Evolutionary conservation across 192 early-diverging fungal genomes (phyloP).

Genomic region (Coemansia sp.): DNA sequence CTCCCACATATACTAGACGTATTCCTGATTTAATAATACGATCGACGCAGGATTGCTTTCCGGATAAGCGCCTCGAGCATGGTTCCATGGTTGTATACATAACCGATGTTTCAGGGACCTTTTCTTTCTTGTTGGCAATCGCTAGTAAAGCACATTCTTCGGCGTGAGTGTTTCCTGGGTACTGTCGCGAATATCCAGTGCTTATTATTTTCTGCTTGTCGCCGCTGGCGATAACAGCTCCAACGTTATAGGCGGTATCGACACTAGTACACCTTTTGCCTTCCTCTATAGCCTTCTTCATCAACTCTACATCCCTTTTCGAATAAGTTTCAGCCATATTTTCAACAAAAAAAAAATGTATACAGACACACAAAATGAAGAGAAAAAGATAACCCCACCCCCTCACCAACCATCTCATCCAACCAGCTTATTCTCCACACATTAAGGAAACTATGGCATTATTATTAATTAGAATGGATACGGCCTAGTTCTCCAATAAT

Average conservation of each 20-base stretch:
- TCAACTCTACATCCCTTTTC: slow-evolving; percentile 61
- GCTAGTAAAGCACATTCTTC: slow-evolving; percentile 89
- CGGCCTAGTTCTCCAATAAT: slow-evolving; percentile 15
- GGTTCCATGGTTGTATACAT: slow-evolving; percentile 99
- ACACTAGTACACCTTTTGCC: slow-evolving; percentile 74
- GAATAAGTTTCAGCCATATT: slow-evolving; percentile 15
- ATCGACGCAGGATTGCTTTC: slow-evolving; percentile 77
- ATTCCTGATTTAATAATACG: slow-evolving; percentile 70
- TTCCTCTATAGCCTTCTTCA: slow-evolving; percentile 79
- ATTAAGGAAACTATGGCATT: slow-evolving; percentile 4
- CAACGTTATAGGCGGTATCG: slow-evolving; percentile 89
- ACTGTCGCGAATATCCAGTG: slow-evolving; percentile 90
- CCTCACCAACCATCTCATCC: background rate
- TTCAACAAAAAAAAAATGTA: background rate
- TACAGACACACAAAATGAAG: background rate
- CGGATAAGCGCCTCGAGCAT: slow-evolving; percentile 84
- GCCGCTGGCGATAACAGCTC: slow-evolving; percentile 69
- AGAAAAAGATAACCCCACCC: background rate
- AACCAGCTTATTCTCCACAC: no score
- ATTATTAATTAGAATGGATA: background rate
- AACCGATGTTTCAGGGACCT: background rate
- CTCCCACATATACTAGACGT: slow-evolving; percentile 76
- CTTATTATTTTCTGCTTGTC: slow-evolving; percentile 60
- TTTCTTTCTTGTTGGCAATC: slow-evolving; percentile 24
- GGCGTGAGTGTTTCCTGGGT: slow-evolving; percentile 97